Percentiles rank a stretch among this genome's conserved stretches.
Evolutionary conservation across 371 early-diverging fungal genomes (phyloP).

Genomic region (Rhizomucor miehei): DNA sequence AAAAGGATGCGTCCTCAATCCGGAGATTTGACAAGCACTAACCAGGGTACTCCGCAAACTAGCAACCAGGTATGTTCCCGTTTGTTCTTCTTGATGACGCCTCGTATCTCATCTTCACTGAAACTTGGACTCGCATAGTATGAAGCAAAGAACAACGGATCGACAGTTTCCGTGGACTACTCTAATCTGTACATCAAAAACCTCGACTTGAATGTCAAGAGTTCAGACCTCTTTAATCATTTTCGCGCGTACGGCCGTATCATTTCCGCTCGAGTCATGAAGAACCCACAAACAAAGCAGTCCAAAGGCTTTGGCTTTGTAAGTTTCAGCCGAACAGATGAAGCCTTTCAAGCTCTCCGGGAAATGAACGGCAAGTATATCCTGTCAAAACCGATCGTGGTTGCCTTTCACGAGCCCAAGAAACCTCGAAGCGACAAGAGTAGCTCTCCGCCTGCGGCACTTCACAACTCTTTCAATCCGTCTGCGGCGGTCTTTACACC

Average conservation of each 20-base stretch:
- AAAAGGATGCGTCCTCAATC: conserved; percentile 14
- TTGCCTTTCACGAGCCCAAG: conserved; percentile 49
- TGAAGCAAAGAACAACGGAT: not conserved
- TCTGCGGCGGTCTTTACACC: not conserved
- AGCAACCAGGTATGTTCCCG: not conserved
- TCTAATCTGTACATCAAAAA: conserved; percentile 57
- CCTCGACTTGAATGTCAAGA: conserved; percentile 45
- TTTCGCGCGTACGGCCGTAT: conserved; percentile 51
- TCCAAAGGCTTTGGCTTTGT: conserved; percentile 54
- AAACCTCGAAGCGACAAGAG: conserved; percentile 24
- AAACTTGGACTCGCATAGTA: too few species aligned
- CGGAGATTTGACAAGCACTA: conserved; percentile 2
- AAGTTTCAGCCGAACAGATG: conserved; percentile 40
- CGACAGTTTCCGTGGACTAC: conserved; percentile 22
- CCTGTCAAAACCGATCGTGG: conserved; percentile 36
- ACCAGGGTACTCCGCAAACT: not conserved
- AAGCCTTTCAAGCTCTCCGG: conserved; percentile 32
- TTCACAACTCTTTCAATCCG: conserved; percentile 4
- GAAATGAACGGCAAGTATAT: conserved; percentile 38
- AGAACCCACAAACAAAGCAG: conserved; percentile 34
- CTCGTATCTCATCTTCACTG: too few species aligned
- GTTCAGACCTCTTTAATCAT: conserved; percentile 40
- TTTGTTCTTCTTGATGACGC: too few species aligned
- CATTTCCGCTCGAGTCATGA: conserved; percentile 52
- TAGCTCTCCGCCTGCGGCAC: not conserved